Base-by-base conservation (phyloP, 2,329 filamentous ascomycete genomes). In the Cladosporium velox region DNA sequence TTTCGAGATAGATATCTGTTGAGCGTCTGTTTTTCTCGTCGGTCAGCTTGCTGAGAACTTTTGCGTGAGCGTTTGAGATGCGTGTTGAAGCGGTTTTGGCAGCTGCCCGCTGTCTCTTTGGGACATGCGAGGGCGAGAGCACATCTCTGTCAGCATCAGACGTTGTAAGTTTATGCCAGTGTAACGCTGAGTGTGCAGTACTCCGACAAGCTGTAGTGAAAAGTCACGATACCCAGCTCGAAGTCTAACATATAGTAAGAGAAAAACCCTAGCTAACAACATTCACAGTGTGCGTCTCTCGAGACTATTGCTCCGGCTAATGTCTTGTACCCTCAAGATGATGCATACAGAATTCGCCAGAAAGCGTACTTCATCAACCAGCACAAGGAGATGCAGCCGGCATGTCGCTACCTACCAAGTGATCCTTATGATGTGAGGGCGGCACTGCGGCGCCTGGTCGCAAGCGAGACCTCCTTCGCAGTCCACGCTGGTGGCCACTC, bases 401-500 rank as follows among this genome's bases (percentile, higher is more conserved):
- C 7, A 14, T 64, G 61, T 34, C 61, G 61, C 32, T 64, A 57
- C 26, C 51, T 58, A 4, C 61, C 61, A 15, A 32, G 12, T 8
- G 51, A 52, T 26, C 15, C 54, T 14, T 44, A 64, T 28, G 61
- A 64, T 32, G 24, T 64, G 35, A 32, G 49, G 28, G 51, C 49
- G 18, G 61, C 61, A 8, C 18, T 64, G 7, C 26, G 30, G 6
- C 51, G 54, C 14, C 4, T 64, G 24, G 30, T 58, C 6, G 35
- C 30, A 24, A 64, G 24, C 52, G 67, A 71, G 59, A 67, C 64
- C 52, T 69, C 58, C 34, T 73, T 75, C 55, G 72, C 72, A 15
- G 65, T 74, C 2, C 67, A 67, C 15, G 71, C 71, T 21, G 74
- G 74, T 14, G 73, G 73, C 18, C 72, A 74, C 44, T 70, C 71